phyloP scores from a whole-genome alignment of 75 land plant species.

The Pseudotsuga menziesii region DNA sequence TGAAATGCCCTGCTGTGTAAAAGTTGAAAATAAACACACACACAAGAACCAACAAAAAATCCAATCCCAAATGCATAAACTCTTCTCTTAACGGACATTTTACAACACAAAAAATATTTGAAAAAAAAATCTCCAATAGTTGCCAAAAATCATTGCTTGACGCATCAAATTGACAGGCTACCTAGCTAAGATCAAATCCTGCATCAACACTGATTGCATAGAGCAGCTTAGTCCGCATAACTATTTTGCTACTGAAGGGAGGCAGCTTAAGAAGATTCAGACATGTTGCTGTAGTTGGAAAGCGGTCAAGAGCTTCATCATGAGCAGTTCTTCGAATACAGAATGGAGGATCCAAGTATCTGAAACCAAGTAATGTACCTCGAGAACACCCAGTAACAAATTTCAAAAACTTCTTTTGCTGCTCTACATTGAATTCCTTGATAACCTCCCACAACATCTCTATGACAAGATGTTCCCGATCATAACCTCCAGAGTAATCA shows the following conservation, averaged over 20 bases:
- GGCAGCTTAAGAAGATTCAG: slow-evolving; percentile 96
- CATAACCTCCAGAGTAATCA: slow-evolving; percentile 77
- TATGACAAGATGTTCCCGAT: slow-evolving; percentile 77
- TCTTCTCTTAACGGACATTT: too few species aligned
- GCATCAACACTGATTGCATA: slow-evolving; percentile 89
- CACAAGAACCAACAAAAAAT: too few species aligned
- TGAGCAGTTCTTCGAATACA: slow-evolving; percentile 76
- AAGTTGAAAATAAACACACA: too few species aligned
- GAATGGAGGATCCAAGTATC: slow-evolving; percentile 77
- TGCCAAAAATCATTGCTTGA: too few species aligned
- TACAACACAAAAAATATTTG: too few species aligned
- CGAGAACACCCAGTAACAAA: slow-evolving; percentile 96
- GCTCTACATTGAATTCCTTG: slow-evolving; percentile 49
- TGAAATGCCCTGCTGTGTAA: too few species aligned
- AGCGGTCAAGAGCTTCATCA: slow-evolving; percentile 69
- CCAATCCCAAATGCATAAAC: too few species aligned
- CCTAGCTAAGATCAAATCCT: slow-evolving; percentile 81
- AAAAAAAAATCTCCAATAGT: too few species aligned
- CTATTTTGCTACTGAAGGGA: slow-evolving; percentile 81
- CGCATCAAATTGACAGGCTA: too few species aligned
- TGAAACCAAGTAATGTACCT: slow-evolving; percentile 91
- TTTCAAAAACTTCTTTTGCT: slow-evolving; percentile 87
- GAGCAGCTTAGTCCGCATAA: slow-evolving; percentile 60
- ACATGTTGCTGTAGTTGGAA: slow-evolving; percentile 92
- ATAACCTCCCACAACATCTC: slow-evolving; percentile 87